Evolutionary conservation across 768 basidiomycete species (phyloP).

Genomic region (Suillus ampliporus): DNA sequence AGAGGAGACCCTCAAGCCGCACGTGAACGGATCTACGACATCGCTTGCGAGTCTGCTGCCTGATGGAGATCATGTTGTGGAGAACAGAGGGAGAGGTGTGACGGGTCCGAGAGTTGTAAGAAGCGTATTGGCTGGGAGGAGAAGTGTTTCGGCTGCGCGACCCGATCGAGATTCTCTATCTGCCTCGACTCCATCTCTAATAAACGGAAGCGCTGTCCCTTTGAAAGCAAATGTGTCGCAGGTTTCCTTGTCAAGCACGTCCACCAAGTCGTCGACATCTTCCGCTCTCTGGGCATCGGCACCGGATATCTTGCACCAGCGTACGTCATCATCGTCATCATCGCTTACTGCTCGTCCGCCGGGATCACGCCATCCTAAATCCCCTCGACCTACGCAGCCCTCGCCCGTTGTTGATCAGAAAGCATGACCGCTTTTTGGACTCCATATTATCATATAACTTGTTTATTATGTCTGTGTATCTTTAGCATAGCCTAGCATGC

Average conservation of each 20-base stretch:
- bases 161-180: slow-evolving; percentile 33
- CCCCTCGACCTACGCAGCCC: slow-evolving; percentile 20
- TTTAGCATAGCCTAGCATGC: slow-evolving; percentile 15
- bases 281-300: slow-evolving; percentile 28
- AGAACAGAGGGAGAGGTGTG: slow-evolving; percentile 25
- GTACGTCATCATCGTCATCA: slow-evolving; percentile 17
- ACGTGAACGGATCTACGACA: slow-evolving; percentile 53
- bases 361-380: slow-evolving; percentile 16
- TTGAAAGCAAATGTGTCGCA: slow-evolving; percentile 25
- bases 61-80: slow-evolving; percentile 20
- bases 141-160: slow-evolving; percentile 43
- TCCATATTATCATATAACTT: slow-evolving; percentile 23
- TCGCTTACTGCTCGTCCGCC: slow-evolving; percentile 17
- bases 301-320: slow-evolving; percentile 29
- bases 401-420: slow-evolving; percentile 27
- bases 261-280: slow-evolving; percentile 16
- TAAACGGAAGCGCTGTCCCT: slow-evolving; percentile 32
- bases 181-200: slow-evolving; percentile 15
- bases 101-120: slow-evolving; percentile 58
- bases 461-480: slow-evolving; percentile 33
- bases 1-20: slow-evolving; percentile 70
- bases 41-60: slow-evolving; percentile 49
- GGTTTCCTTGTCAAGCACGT: slow-evolving; percentile 12
- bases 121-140: slow-evolving; percentile 56
- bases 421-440: slow-evolving; percentile 24